A percentile compares a stretch with the other conserved stretches of the same genome.
These are phyloP conservation scores for Kwoniella botswanensis DNA, from an alignment of 768 basidiomycete species.

Conservation along the genomic window DNA sequence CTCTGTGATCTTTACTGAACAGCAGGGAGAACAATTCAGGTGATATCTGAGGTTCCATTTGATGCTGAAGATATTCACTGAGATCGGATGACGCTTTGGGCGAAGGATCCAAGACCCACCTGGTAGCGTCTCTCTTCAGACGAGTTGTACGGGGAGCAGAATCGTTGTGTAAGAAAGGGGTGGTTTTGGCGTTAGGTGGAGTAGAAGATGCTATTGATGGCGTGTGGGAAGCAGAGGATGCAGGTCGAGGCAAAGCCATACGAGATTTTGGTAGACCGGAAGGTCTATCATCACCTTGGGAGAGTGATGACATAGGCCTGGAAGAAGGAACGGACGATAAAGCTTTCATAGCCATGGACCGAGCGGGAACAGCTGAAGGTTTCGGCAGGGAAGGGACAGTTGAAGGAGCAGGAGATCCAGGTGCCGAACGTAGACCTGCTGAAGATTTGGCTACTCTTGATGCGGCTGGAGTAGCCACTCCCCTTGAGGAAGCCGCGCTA, in stretches of 20 bases:
- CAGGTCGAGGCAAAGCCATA: slow-evolving; percentile 60
- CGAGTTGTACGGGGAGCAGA: slow-evolving; percentile 69
- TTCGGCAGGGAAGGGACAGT: slow-evolving; percentile 40
- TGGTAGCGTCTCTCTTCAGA: slow-evolving; percentile 71
- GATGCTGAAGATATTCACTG: slow-evolving; percentile 79
- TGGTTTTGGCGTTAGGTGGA: slow-evolving; percentile 14
- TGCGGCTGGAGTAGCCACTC: slow-evolving; percentile 28
- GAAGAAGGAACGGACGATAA: slow-evolving; percentile 38
- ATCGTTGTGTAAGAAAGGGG: slow-evolving; percentile 65
- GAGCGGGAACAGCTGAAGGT: slow-evolving; percentile 31
- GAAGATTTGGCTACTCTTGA: slow-evolving; percentile 24
- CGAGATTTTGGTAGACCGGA: slow-evolving; percentile 38
- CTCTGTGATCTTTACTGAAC: slow-evolving; percentile 95
- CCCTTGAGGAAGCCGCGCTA: slow-evolving; percentile 44
- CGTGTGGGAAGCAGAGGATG: slow-evolving; percentile 62
- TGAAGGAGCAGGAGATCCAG: slow-evolving; percentile 45
- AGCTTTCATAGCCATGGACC: slow-evolving; percentile 52
- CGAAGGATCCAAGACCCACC: slow-evolving; percentile 86
- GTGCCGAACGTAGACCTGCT: slow-evolving; percentile 29
- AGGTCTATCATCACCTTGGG: slow-evolving; percentile 43
- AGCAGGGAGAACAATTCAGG: slow-evolving; percentile 75
- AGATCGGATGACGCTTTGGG: slow-evolving; percentile 78
- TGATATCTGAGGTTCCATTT: slow-evolving; percentile 86
- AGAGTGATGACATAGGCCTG: slow-evolving; percentile 58
- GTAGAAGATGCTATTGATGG: slow-evolving; percentile 54